These are phyloP conservation scores for Adansonia rubrostipa DNA, from an alignment of 441 rosid species.

Conservation along the genomic window DNA sequence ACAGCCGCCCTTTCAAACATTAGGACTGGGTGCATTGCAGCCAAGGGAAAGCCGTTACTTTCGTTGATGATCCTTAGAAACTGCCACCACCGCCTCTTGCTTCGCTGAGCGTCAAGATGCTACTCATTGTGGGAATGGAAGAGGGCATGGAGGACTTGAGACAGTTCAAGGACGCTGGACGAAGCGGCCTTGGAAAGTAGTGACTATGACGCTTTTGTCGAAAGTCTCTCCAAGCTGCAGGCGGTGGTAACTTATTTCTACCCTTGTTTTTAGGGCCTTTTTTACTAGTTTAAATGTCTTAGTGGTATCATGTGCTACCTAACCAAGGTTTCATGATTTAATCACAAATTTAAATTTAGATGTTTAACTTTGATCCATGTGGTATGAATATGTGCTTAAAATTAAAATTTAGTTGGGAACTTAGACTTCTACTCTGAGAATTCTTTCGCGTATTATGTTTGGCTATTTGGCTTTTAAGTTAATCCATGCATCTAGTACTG, in stretches of 20 bases:
- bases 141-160: conserved; percentile 72
- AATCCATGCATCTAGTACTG: conserved; percentile 6
- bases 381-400: background rate
- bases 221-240: conserved; percentile 48
- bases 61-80: conserved; percentile 41
- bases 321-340: background rate
- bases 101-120: conserved; percentile 43
- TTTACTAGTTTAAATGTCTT: background rate
- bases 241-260: no score
- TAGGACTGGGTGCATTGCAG: conserved; percentile 25
- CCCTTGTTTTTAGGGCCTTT: conserved; percentile 38
- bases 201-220: conserved; percentile 67
- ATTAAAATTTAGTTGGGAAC: background rate
- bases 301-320: background rate
- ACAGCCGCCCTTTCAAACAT: conserved; percentile 39
- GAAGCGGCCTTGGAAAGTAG: conserved; percentile 69
- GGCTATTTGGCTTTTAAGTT: conserved; percentile 1
- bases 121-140: conserved; percentile 27
- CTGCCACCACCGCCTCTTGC: conserved; percentile 53
- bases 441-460: background rate
- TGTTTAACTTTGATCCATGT: background rate
- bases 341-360: background rate
- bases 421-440: background rate
- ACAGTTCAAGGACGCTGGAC: conserved; percentile 77
- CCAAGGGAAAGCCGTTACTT: conserved; percentile 71